Conservation (phyloP, 768 basidiomycete genomes). For the Amylocystis lapponica region DNA sequence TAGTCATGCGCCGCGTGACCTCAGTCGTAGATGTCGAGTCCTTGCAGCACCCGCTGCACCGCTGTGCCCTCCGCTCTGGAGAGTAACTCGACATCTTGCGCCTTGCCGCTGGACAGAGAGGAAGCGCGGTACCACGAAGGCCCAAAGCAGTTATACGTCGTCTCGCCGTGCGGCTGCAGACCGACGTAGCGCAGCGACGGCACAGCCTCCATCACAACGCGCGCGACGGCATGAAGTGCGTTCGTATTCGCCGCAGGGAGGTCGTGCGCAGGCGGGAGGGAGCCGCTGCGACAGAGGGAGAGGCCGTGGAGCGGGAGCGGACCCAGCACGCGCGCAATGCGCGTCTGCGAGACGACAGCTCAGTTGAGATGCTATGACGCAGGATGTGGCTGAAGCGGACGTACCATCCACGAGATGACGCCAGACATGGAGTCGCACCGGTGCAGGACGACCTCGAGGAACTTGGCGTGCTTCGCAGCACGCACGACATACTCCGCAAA, state of each 20-base stretch:
- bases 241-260: neutral
- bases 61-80: no score
- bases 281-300: neutral
- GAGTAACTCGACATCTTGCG: no score
- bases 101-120: no score
- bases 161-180: neutral
- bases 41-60: no score
- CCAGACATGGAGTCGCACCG: conserved; percentile 8
- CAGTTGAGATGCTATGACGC: neutral
- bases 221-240: no score
- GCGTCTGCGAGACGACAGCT: neutral
- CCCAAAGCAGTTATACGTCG: neutral
- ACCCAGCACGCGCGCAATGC: neutral
- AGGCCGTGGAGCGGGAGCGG: neutral
- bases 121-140: neutral
- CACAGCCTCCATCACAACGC: neutral
- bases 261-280: neutral
- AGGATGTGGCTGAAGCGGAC: neutral
- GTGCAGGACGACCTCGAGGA: conserved; percentile 10
- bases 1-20: no score
- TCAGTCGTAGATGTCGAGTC: no score
- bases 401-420: conserved; percentile 10
- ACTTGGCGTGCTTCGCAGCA: conserved; percentile 1
- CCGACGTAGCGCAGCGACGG: neutral
- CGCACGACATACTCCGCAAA: conserved; percentile 8